Evolutionary conservation across 495 filamentous ascomycete species (phyloP).

Genomic region (Pyrenula massariospora): DNA sequence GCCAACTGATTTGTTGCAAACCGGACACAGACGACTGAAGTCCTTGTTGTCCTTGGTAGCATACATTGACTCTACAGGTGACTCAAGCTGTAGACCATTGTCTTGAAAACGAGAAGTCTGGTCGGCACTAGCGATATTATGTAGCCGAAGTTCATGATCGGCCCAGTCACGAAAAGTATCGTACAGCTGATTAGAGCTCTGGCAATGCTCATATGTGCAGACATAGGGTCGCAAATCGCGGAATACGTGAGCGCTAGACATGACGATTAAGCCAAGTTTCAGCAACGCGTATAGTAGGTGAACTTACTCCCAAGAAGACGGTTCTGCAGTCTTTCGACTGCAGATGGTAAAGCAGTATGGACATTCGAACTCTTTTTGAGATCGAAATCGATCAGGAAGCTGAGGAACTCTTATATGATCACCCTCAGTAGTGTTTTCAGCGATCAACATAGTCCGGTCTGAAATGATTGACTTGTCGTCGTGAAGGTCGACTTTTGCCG

Average conservation of each 20-base stretch:
- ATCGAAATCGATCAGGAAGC: neutral
- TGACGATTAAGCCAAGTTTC: neutral
- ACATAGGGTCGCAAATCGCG: conserved; percentile 14
- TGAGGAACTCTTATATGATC: neutral
- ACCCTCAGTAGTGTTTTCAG: neutral
- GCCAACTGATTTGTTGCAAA: neutral
- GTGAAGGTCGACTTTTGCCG: neutral
- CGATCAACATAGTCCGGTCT: neutral
- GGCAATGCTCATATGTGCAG: conserved; percentile 12
- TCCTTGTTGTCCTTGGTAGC: no score
- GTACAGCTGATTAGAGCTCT: conserved; percentile 6
- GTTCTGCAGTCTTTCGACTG: neutral
- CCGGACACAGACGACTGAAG: neutral
- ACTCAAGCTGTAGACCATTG: neutral
- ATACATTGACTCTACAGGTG: neutral
- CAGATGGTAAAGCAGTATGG: conserved; percentile 1
- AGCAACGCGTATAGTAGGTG: neutral
- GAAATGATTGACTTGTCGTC: neutral
- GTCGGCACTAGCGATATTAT: no score
- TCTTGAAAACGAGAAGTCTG: no score
- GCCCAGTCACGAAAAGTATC: conserved; percentile 13
- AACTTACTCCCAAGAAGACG: neutral
- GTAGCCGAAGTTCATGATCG: conserved; percentile 9
- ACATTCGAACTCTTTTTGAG: neutral
- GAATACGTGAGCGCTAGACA: conserved; percentile 10